Base-by-base conservation (phyloP, 139 green algal genomes). In the Chlamydomonas sp. region DNA sequence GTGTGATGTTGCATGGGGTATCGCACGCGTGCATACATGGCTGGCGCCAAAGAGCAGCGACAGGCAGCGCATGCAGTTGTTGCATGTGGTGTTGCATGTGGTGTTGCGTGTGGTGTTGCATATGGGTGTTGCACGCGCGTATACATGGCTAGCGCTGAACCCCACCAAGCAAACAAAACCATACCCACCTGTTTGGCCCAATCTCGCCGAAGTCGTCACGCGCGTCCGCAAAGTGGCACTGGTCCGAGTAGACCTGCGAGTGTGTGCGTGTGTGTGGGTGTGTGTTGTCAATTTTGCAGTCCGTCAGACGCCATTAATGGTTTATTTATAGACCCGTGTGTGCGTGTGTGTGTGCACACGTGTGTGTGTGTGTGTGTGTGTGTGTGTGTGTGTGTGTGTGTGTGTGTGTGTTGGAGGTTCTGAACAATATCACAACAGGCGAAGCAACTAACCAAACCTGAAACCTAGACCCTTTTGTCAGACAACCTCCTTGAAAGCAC, bases 221-320 rank as follows among this genome's bases (percentile, higher is more conserved):
- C 13, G 36, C 6, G 37, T 69, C 62, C n/a, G 30, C 62, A 28
- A 69, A 69, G 37, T 69, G 35, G 26, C 36, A 54, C 6, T 69
- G 10, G 37, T 69, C 62, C n/a, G 62, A n/a, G 34, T 69, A 69
- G 24, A 69, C 62, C 62, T 69, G 62, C 37, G 8, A 28, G 60
- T 13, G 54, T 28, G n/a, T 13, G n/a, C 22, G 16, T 6, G n/a
- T 22, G 20, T 16, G 13, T 63, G 54, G n/a, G n/a, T n/a, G n/a
- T n/a, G n/a, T n/a, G n/a, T n/a, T n/a, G n/a, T n/a, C n/a, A n/a
- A n/a, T n/a, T n/a, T n/a, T n/a, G n/a, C n/a, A n/a, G n/a, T n/a
- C n/a, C n/a, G n/a, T n/a, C n/a, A n/a, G n/a, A n/a, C n/a, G n/a
- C n/a, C n/a, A n/a, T n/a, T n/a, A n/a, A n/a, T n/a, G n/a, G n/a